Conservation (phyloP, 345 rosid species). For the Rhodomyrtus tomentosa region DNA sequence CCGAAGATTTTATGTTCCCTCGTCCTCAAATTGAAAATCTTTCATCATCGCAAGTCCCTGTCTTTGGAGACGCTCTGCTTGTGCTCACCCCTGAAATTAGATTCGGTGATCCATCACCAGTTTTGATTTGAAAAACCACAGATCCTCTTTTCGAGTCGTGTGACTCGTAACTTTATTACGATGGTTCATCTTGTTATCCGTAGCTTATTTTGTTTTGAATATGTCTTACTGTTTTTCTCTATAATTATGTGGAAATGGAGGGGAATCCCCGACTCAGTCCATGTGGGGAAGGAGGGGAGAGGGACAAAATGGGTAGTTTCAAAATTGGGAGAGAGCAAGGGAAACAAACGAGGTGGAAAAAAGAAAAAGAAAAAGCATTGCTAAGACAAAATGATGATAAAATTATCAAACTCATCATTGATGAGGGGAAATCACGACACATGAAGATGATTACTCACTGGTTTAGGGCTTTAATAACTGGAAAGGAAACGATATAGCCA, state of each 20-base stretch:
- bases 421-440: neutral
- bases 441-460: neutral
- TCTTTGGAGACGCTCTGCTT: neutral
- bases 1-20: neutral
- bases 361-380: neutral
- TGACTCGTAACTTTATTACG: no score
- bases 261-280: neutral
- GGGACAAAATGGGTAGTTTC: neutral
- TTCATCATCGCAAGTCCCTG: neutral
- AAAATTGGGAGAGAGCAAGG: neutral
- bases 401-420: neutral
- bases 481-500: neutral
- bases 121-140: neutral
- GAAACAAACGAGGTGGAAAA: neutral
- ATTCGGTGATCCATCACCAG: no score
- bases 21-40: neutral
- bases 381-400: neutral
- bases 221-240: neutral
- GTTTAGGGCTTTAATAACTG: neutral
- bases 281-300: neutral
- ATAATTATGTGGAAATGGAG: neutral
- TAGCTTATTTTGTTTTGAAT: no score
- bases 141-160: no score
- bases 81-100: neutral
- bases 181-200: no score